Evolutionary conservation across 2,329 filamentous ascomycete species (phyloP), one percentile per base, ranked within the genome.

Genomic region (Fusarium sacchari): DNA sequence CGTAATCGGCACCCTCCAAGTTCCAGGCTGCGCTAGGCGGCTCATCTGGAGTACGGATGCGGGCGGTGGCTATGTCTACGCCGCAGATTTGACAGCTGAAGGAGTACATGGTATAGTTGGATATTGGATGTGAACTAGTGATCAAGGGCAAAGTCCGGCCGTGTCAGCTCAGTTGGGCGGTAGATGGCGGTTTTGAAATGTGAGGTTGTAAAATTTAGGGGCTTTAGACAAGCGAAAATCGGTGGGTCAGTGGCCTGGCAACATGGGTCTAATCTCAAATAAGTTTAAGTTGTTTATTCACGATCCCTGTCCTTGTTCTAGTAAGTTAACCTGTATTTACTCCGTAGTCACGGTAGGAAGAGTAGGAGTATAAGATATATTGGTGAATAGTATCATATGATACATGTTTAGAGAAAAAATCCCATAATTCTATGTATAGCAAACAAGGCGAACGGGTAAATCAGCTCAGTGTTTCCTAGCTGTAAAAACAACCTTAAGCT

Each of bases 1-100:
- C 12, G 7, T 60, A 67, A 9, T 50, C 32, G 1, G 52, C 62
- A 4, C 64, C 64, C 7, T 67, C 43, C 6, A 36, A 26, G 1
- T 44, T 40, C 64, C 64, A 67, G 1, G 64, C 62, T 9, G 64
- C 64, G n/a, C 13, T 36, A 0, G 14, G n/a, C 20, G 62, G 52
- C 15, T 67, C 64, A 1, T 46, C 14, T 1, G 44, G 20, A 2
- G 62, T 67, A 17, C 64, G 62, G 17, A 67, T 67, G 14, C 64
- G 64, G 20, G 64, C 64, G 7, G 15, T 40, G 14, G 64, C 52
- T 32, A 67, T 50, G 44, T 67, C 62, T 5, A 67, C 52, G 8
- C 50, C 30, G 32, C 64, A 67, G n/a, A 67, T 67, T 17, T 60
- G 49, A 14, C 64, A 67, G 18, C 5, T 6, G 2, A 40, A 67